A percentile compares a stretch with the other conserved stretches of the same genome.
Conservation (phyloP, 345 rosid genomes). For the Murraya koenigii region DNA sequence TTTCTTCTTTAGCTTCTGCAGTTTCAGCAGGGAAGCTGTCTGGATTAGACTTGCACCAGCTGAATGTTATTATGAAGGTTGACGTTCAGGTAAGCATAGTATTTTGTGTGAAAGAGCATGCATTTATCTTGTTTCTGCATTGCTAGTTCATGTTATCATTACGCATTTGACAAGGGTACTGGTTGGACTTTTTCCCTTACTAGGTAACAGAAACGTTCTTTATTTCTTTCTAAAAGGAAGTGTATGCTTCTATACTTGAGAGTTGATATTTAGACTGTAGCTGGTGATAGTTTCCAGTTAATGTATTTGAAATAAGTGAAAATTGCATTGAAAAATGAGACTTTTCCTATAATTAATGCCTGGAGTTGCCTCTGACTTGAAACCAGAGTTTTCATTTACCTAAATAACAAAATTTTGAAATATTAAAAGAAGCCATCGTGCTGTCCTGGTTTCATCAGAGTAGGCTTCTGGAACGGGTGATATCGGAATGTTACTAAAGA, state of each 20-base stretch:
- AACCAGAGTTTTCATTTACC: not conserved
- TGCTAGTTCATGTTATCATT: constrained; percentile 7
- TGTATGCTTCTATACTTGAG: not conserved
- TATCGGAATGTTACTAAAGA: not conserved
- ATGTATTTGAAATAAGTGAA: not conserved
- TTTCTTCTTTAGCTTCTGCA: constrained; percentile 94
- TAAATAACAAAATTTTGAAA: not conserved
- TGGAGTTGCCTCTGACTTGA: not conserved
- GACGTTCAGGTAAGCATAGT: constrained; percentile 77
- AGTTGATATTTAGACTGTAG: not conserved
- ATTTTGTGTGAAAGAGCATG: not conserved
- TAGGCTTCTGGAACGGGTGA: not conserved
- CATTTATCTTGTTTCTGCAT: not conserved
- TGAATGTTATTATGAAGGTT: constrained; percentile 87
- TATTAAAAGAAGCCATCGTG: not conserved
- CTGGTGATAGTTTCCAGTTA: not conserved
- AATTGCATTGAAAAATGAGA: not conserved
- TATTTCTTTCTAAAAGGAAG: not conserved
- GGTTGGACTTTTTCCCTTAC: not conserved
- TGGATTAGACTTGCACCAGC: constrained; percentile 93
- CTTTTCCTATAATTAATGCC: not conserved
- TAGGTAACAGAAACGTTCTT: not conserved
- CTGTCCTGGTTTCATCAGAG: not conserved
- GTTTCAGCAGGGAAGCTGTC: constrained; percentile 75
- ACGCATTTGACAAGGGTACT: not conserved